A percentile compares a stretch with the other conserved stretches of the same genome.
phyloP scores from a whole-genome alignment of 306 rosid genomes.

The Herpetospermum pedunculosum region DNA sequence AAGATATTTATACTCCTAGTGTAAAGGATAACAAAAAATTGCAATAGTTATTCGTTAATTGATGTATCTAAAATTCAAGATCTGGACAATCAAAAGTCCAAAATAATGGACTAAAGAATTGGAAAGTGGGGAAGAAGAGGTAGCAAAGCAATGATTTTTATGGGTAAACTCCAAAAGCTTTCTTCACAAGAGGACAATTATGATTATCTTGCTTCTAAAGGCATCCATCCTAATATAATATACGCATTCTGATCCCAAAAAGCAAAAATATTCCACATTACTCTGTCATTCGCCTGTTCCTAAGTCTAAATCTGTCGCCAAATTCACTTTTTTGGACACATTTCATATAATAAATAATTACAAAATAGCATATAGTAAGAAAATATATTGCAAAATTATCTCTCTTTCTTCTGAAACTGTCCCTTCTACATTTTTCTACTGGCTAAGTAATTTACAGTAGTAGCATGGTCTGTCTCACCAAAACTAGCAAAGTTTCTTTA shows the following conservation, averaged over 20 bases:
- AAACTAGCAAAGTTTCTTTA: neutral
- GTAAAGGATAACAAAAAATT: too few species aligned
- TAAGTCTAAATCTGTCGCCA: neutral
- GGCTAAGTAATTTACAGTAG: slow-evolving; percentile 35
- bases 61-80: too few species aligned
- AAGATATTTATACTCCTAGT: too few species aligned
- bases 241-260: slow-evolving; percentile 4
- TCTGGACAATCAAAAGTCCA: neutral
- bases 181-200: neutral
- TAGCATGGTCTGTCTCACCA: neutral
- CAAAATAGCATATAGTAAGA: neutral
- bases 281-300: neutral
- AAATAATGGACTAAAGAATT: neutral
- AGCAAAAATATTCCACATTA: neutral
- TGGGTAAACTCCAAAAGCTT: neutral
- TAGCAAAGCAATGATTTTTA: neutral
- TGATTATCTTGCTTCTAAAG: slow-evolving; percentile 5
- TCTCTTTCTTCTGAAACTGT: neutral
- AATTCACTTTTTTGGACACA: neutral
- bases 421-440: slow-evolving; percentile 25
- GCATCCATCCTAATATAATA: neutral
- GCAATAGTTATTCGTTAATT: too few species aligned
- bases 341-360: neutral
- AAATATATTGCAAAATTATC: neutral
- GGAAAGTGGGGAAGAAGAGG: neutral